phyloP scores from a whole-genome alignment of 1,284 basidiomycete genomes.

The Volvariella surrecta region DNA sequence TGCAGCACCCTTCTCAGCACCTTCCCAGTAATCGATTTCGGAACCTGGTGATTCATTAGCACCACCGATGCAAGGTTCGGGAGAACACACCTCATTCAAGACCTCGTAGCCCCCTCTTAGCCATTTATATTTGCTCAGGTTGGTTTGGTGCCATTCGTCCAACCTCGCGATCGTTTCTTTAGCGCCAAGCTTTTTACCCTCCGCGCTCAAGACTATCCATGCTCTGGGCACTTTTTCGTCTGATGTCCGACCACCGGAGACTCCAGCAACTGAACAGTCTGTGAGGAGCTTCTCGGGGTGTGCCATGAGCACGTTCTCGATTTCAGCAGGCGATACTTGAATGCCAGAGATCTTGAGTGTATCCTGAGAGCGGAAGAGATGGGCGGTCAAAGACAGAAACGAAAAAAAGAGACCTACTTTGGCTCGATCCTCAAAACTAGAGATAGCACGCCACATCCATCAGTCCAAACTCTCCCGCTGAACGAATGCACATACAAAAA shows the following conservation, averaged over 20 bases:
- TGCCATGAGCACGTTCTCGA: conserved; percentile 51
- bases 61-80: not conserved
- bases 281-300: conserved; percentile 49
- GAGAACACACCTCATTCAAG: conserved; percentile 39
- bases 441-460: conserved; percentile 24
- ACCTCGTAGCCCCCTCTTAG: conserved; percentile 58
- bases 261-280: conserved; percentile 62
- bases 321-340: conserved; percentile 69
- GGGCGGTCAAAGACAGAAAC: too few relatives aligned
- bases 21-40: too few relatives aligned
- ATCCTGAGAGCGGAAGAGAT: conserved; percentile 42
- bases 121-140: conserved; percentile 65
- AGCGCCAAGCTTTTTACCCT: conserved; percentile 39
- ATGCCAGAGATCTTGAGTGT: conserved; percentile 64
- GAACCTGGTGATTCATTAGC: too few relatives aligned
- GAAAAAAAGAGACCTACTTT: not conserved
- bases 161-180: conserved; percentile 34
- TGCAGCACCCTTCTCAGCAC: too few relatives aligned
- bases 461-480: too few relatives aligned
- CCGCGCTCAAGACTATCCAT: conserved; percentile 57
- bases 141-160: conserved; percentile 48
- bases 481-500: conserved; percentile 44
- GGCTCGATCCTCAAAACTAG: not conserved
- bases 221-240: conserved; percentile 66
- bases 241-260: conserved; percentile 51